These are phyloP conservation scores for Pseudozyma hubeiensis DNA, from an alignment of 1,284 basidiomycete genomes.

Conservation along the genomic window DNA sequence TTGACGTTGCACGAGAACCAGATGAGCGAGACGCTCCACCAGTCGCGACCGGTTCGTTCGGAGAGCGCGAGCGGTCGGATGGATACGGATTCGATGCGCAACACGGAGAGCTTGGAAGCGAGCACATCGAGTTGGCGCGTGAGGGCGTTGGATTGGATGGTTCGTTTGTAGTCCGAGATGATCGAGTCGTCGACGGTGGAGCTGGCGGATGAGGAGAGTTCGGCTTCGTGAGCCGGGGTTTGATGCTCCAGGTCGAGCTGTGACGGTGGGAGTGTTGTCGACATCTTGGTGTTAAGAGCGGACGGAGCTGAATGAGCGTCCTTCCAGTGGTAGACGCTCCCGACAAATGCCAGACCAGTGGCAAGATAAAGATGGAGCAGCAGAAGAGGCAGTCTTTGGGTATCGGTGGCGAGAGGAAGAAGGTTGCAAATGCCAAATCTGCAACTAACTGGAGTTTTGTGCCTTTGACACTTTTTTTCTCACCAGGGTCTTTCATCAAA, in stretches of 20 bases:
- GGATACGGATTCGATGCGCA: conserved; percentile 47
- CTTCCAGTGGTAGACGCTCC: no score
- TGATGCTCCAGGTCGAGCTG: conserved; percentile 41
- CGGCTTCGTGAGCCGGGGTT: background rate
- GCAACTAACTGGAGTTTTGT: no score
- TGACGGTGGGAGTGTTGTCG: conserved; percentile 1
- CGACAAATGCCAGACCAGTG: no score
- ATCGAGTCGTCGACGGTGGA: conserved; percentile 19
- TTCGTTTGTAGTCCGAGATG: conserved; percentile 33
- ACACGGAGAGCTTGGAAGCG: conserved; percentile 20
- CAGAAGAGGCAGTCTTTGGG: no score
- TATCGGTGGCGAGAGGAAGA: no score
- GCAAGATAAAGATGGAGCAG: no score
- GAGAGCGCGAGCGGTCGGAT: conserved; percentile 49
- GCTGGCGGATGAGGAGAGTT: conserved; percentile 13
- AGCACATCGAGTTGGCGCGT: conserved; percentile 30
- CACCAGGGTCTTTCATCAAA: no score
- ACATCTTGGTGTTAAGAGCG: conserved; percentile 2
- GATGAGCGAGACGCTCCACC: conserved; percentile 70
- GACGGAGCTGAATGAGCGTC: no score
- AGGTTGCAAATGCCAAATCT: no score
- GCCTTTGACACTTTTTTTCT: no score
- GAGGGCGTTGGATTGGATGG: conserved; percentile 18
- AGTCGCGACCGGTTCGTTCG: conserved; percentile 61
- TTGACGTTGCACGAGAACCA: conserved; percentile 66